Percentiles rank a stretch among this genome's conserved stretches.
Conservation (phyloP, 495 filamentous ascomycete genomes). For the Annulohypoxylon moriforme region DNA sequence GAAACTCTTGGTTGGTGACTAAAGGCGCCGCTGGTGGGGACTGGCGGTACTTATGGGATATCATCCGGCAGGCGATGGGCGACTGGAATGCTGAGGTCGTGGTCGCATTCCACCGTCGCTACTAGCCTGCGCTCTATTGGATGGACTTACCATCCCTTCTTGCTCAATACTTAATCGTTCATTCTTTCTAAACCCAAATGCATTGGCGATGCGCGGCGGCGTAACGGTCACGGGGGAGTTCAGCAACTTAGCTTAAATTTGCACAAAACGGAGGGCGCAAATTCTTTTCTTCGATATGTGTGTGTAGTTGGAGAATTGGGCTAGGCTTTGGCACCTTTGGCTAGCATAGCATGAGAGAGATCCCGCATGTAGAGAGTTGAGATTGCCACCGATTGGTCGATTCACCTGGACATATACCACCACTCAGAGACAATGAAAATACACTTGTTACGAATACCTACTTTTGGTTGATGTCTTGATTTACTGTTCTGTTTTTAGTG, state of each 20-base stretch:
- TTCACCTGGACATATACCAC: conserved; percentile 22
- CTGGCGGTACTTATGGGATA: conserved; percentile 21
- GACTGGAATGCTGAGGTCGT: conserved; percentile 27
- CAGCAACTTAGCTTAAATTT: conserved; percentile 9
- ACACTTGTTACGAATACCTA: background rate
- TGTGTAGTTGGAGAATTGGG: background rate
- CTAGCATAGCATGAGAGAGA: background rate
- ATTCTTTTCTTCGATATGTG: too few relatives aligned
- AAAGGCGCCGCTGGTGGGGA: background rate
- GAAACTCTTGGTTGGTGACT: conserved; percentile 69
- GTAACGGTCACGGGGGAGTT: too few relatives aligned
- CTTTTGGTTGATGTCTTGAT: too few relatives aligned
- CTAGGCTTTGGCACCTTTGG: too few relatives aligned
- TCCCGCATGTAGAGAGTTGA: conserved; percentile 24
- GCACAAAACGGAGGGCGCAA: background rate
- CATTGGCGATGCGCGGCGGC: conserved; percentile 40
- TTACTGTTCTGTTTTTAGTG: too few relatives aligned
- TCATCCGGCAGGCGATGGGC: conserved; percentile 1
- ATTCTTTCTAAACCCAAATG: conserved; percentile 31
- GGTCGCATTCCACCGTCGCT: conserved; percentile 25
- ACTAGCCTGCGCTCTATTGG: background rate
- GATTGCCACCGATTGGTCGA: conserved; percentile 19
- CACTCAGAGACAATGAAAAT: background rate
- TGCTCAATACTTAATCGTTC: conserved; percentile 11
- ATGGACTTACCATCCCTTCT: background rate